Percentiles rank a stretch among this genome's conserved stretches.
Evolutionary conservation across 2,329 filamentous ascomycete species (phyloP).

Genomic region (Neophaeococcomyces aloes): DNA sequence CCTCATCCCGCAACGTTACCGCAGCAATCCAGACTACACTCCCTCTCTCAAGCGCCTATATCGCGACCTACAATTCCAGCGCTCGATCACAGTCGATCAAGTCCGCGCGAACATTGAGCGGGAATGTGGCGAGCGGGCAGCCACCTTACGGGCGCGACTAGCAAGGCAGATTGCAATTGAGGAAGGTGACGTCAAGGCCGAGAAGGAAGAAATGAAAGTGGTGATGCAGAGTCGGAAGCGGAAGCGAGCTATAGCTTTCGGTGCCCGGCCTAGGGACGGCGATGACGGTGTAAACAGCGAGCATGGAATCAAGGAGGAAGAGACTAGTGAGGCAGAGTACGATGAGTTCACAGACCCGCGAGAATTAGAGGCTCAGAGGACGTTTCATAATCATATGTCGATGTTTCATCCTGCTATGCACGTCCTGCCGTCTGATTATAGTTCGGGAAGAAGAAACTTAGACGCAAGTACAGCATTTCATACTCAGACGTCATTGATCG

Average conservation of each 20-base stretch:
- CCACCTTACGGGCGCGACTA: constrained; percentile 10
- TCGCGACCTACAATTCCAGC: constrained; percentile 65
- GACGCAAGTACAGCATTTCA: constrained; percentile 35
- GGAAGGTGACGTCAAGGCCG: constrained; percentile 28
- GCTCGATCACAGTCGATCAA: constrained; percentile 56
- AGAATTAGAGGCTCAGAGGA: background rate
- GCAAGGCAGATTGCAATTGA: constrained; percentile 17
- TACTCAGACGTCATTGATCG: constrained; percentile 53
- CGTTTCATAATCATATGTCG: constrained; percentile 3
- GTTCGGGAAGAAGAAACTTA: background rate
- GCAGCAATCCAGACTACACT: constrained; percentile 35
- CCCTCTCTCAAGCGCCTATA: constrained; percentile 55
- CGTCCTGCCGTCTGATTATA: constrained; percentile 1
- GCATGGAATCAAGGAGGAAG: constrained; percentile 3
- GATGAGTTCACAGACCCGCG: constrained; percentile 4
- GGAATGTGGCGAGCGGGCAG: constrained; percentile 42
- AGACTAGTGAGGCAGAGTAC: background rate
- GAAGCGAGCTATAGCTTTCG: constrained; percentile 10
- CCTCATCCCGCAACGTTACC: constrained; percentile 50
- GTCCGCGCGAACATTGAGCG: constrained; percentile 55
- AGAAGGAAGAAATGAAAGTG: constrained; percentile 32
- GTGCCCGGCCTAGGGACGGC: background rate
- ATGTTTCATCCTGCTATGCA: constrained; percentile 7
- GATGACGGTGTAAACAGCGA: background rate
- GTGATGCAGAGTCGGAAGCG: constrained; percentile 25